Conservation (phyloP, 768 basidiomycete genomes). For the Tylopilus subfusipes region DNA sequence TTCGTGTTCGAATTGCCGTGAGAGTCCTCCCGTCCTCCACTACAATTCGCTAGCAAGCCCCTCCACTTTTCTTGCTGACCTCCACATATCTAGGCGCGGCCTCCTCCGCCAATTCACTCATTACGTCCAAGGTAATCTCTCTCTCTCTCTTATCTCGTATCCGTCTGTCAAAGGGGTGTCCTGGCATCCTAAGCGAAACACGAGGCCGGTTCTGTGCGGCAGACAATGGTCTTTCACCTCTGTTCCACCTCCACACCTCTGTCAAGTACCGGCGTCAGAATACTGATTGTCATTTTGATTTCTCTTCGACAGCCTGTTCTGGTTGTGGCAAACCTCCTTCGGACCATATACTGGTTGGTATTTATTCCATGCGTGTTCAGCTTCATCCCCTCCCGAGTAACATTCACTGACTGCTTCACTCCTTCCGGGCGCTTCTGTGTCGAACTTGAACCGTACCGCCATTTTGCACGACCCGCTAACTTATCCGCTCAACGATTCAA, state of each 20-base stretch:
- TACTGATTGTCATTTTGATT: slow-evolving; percentile 20
- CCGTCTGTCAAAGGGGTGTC: slow-evolving; percentile 1
- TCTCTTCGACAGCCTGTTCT: slow-evolving; percentile 21
- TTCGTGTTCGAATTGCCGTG: slow-evolving; percentile 36
- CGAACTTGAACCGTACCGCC: slow-evolving; percentile 6
- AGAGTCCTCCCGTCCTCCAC: slow-evolving; percentile 18
- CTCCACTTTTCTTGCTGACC: slow-evolving; percentile 5
- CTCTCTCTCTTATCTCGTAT: slow-evolving; percentile 10
- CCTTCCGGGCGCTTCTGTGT: not conserved
- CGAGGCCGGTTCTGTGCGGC: slow-evolving; percentile 18
- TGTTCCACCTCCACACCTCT: slow-evolving; percentile 23
- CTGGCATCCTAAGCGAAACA: slow-evolving; percentile 21
- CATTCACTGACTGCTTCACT: slow-evolving; percentile 15
- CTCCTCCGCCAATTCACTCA: slow-evolving; percentile 65
- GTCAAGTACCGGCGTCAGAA: slow-evolving; percentile 5
- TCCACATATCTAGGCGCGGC: slow-evolving; percentile 51
- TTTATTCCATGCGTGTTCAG: slow-evolving; percentile 26
- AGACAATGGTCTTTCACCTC: slow-evolving; percentile 27
- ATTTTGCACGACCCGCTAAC: slow-evolving; percentile 16
- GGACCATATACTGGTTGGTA: slow-evolving; percentile 26
- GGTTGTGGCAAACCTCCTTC: slow-evolving; percentile 24
- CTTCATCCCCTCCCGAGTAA: slow-evolving; percentile 4
- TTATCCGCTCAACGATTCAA: not conserved
- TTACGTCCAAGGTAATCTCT: slow-evolving; percentile 51
- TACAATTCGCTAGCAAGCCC: not conserved